Conservation (phyloP, 495 filamentous ascomycete genomes). For the Neohortaea acidophila region DNA sequence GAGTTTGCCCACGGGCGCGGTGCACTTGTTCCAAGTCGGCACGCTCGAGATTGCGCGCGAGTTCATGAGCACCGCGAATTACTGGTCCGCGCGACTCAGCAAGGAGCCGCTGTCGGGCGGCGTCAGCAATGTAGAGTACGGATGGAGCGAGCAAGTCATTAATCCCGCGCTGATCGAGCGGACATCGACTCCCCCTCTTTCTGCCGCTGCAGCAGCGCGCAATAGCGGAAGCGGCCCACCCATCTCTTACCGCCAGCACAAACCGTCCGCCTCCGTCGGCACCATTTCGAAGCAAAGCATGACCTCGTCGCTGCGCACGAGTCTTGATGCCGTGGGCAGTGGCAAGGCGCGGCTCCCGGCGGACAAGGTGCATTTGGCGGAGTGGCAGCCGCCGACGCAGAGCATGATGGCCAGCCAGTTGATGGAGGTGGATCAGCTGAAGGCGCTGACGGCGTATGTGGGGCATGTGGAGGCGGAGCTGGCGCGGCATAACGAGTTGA, state of each 20-base stretch:
- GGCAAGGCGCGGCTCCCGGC: slow-evolving; percentile 50
- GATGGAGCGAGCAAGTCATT: slow-evolving; percentile 83
- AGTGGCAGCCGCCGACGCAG: slow-evolving; percentile 88
- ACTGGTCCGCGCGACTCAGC: slow-evolving; percentile 88
- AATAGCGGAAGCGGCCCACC: slow-evolving; percentile 1
- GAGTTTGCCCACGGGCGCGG: slow-evolving; percentile 79
- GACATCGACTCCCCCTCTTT: neutral
- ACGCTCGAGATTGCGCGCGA: slow-evolving; percentile 89
- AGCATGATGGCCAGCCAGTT: slow-evolving; percentile 70
- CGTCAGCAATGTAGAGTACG: slow-evolving; percentile 93
- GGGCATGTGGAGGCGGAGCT: slow-evolving; percentile 74
- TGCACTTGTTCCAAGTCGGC: slow-evolving; percentile 94
- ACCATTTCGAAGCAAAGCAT: too few relatives aligned
- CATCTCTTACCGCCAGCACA: neutral
- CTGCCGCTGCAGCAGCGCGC: neutral
- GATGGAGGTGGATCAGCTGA: slow-evolving; percentile 65
- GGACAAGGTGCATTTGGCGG: slow-evolving; percentile 68
- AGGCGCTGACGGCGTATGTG: slow-evolving; percentile 61
- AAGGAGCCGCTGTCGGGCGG: slow-evolving; percentile 85
- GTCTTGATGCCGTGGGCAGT: slow-evolving; percentile 46
- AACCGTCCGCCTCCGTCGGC: slow-evolving; percentile 1
- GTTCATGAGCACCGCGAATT: slow-evolving; percentile 89
- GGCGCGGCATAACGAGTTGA: slow-evolving; percentile 61
- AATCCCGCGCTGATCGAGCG: slow-evolving; percentile 46
- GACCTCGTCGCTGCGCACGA: slow-evolving; percentile 56